phyloP scores from a whole-genome alignment of 2,329 filamentous ascomycete species.

The Claviceps sp. region DNA sequence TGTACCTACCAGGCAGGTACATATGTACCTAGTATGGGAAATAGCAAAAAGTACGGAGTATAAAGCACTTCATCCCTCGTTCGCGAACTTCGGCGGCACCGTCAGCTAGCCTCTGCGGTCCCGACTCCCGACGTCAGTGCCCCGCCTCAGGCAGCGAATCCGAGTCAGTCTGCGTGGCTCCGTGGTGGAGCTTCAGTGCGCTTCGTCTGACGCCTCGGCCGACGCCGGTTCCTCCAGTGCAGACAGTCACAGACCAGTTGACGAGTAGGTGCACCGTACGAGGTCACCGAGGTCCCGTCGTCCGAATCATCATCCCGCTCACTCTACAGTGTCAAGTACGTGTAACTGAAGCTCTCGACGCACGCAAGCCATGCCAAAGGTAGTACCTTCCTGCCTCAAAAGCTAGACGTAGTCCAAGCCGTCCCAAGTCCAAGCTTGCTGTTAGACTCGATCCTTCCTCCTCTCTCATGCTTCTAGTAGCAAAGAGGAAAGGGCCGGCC shows the following conservation, averaged over 20 bases:
- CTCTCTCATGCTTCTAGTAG: neutral
- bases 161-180: constrained; percentile 3
- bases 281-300: too few species aligned
- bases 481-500: neutral
- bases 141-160: constrained; percentile 3
- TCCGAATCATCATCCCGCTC: too few species aligned
- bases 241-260: too few species aligned
- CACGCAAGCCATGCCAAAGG: too few species aligned
- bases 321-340: too few species aligned
- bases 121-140: neutral
- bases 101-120: neutral
- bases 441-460: neutral
- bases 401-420: too few species aligned
- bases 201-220: constrained; percentile 5
- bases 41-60: too few species aligned
- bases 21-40: too few species aligned
- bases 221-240: neutral
- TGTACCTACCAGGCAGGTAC: too few species aligned
- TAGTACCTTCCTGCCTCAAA: too few species aligned
- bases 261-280: too few species aligned
- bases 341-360: too few species aligned
- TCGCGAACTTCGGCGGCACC: constrained; percentile 1
- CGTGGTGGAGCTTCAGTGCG: neutral
- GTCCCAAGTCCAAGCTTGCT: neutral
- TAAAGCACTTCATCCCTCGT: neutral